These are phyloP conservation scores for Torrubiella hemipterigena DNA, from an alignment of 2,329 filamentous ascomycete genomes.

Conservation along the genomic window DNA sequence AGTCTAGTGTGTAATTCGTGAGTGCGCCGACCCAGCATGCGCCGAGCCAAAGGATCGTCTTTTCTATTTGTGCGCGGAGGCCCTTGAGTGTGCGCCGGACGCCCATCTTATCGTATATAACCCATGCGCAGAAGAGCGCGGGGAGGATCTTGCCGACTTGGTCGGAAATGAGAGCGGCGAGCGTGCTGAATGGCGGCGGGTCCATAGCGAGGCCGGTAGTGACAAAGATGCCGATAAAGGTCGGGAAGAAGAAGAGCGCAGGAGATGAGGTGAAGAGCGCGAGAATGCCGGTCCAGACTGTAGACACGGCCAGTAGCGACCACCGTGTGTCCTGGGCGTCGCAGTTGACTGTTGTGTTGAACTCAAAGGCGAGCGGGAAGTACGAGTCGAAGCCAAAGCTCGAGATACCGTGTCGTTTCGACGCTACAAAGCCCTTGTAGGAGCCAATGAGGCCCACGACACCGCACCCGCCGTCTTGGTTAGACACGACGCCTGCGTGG, in stretches of 20 bases:
- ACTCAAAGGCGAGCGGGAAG: constrained; percentile 79
- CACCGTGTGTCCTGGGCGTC: constrained; percentile 70
- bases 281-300: constrained; percentile 65
- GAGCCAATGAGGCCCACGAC: constrained; percentile 65
- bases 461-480: constrained; percentile 66
- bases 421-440: constrained; percentile 48
- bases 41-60: constrained; percentile 81
- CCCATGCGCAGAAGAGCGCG: constrained; percentile 75
- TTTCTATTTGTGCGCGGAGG: constrained; percentile 76
- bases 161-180: constrained; percentile 60
- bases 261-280: constrained; percentile 75
- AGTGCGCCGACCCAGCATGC: constrained; percentile 83
- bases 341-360: constrained; percentile 53
- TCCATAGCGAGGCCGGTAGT: constrained; percentile 86
- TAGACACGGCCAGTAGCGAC: constrained; percentile 69
- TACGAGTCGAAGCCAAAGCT: constrained; percentile 75
- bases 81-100: constrained; percentile 58
- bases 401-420: constrained; percentile 59
- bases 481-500: constrained; percentile 66
- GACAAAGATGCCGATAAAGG: constrained; percentile 75
- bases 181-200: constrained; percentile 56
- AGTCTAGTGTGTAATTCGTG: constrained; percentile 90
- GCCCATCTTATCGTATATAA: constrained; percentile 76
- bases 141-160: constrained; percentile 75
- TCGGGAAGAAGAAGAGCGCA: constrained; percentile 70